Evolutionary conservation across 1,284 basidiomycete species (phyloP), one percentile per base, ranked within the genome.

Genomic region (Cystobasidium sp.): DNA sequence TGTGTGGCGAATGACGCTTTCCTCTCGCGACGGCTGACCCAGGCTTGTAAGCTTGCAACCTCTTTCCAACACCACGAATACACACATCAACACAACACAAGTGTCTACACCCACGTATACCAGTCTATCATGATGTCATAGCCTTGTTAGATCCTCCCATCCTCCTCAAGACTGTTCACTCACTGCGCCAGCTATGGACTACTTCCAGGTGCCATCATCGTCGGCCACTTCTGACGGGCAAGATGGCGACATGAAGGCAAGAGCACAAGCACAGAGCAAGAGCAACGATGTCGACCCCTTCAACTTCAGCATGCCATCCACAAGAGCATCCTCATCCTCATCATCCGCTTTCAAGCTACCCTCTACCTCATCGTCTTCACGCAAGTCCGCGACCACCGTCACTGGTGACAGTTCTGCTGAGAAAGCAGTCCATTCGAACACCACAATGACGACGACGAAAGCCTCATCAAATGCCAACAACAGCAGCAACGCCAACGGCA

Each of bases 251-350:
- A 18, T 10, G 41, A 12, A 1, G 22, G 20, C 53, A 37, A 12
- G 14, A 37, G 53, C 53, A 56, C 20, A 37, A 62, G 59, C 20
- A 46, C 49, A 12, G 24, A 58, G 6, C 6, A 58, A 31, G 9
- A 6, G 37, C 56, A 59, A 31, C 31, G 39, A 59, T 18, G 24
- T 18, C 37, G n/a, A 59, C 16, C 56, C 56, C 14, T 43, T 59
- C 56, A 41, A 41, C 56, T 59, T 59, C 56, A 41, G n/a, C n/a
- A 39, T 59, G 56, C n/a, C 56, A 9, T 41, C 37, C 7, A 58
- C n/a, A n/a, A n/a, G n/a, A n/a, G n/a, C n/a, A n/a, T 31, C 31
- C 1, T 31, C 31, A 31, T 31, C 31, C 31, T 5, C 31, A 31
- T 31, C 31, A 31, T 31, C 31, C 31, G 1, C 31, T 31, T 31